These are phyloP conservation scores for Eucommia ulmoides DNA, from an alignment of 257 asterid genomes.

Conservation along the genomic window DNA sequence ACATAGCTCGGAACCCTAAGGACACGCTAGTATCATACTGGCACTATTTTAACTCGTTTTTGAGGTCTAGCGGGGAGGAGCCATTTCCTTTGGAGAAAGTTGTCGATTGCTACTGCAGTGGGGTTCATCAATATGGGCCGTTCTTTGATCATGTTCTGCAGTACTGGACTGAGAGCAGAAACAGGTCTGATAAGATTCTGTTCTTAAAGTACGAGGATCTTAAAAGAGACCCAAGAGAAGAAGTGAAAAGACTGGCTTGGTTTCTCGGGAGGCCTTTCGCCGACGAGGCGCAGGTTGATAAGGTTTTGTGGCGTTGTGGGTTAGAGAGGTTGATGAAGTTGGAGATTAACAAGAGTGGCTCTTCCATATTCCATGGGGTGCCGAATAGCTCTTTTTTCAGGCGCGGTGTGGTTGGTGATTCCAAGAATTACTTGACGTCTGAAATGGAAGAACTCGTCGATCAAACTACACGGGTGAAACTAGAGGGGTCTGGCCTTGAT, in stretches of 20 bases:
- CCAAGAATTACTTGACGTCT: not conserved
- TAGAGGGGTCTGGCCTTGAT: not conserved
- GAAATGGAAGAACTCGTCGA: not conserved
- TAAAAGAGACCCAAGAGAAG: not conserved
- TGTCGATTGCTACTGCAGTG: not conserved
- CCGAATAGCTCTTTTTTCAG: not conserved
- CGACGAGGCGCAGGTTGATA: constrained; percentile 2
- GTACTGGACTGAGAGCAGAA: not conserved
- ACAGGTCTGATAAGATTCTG: not conserved
- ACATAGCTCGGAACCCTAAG: not conserved
- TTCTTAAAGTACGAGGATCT: not conserved
- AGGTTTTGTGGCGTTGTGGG: constrained; percentile 7
- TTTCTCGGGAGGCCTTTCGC: constrained; percentile 7
- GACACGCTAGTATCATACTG: not conserved
- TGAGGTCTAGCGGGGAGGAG: not conserved
- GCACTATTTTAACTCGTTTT: not conserved
- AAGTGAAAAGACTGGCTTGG: constrained; percentile 6
- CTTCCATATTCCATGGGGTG: not conserved
- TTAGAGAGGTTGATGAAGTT: constrained; percentile 5
- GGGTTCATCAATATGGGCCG: not conserved
- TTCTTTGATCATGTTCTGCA: not conserved
- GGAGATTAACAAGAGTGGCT: constrained; percentile 8
- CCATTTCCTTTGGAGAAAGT: not conserved
- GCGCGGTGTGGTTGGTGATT: not conserved
- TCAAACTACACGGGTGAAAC: not conserved